Percentiles rank a stretch among this genome's conserved stretches.
Conservation (phyloP, 2,329 filamentous ascomycete genomes). For the Cephalotrichum gorgonifer region DNA sequence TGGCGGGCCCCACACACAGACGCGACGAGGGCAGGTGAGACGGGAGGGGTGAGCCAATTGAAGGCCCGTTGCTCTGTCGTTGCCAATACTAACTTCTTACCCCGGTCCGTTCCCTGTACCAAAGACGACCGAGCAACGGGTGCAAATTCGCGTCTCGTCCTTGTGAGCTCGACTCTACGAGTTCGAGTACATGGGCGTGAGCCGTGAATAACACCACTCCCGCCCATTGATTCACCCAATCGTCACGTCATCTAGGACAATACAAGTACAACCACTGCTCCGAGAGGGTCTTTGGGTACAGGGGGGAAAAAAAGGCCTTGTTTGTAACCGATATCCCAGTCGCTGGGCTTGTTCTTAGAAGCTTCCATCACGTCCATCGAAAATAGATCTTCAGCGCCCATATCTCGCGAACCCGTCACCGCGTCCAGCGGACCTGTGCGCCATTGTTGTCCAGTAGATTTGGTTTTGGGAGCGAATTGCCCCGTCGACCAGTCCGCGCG, state of each 20-base stretch:
- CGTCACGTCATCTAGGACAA: too few relatives aligned
- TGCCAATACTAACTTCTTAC: slow-evolving; percentile 39
- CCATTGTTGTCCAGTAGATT: neutral
- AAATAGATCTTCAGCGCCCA: too few relatives aligned
- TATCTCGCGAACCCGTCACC: too few relatives aligned
- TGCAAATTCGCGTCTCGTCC: slow-evolving; percentile 9
- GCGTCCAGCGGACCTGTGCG: neutral
- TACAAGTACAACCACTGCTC: too few relatives aligned
- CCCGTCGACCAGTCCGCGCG: neutral
- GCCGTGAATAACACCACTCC: too few relatives aligned
- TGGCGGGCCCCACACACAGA: neutral
- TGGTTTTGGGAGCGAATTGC: neutral
- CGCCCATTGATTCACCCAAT: too few relatives aligned
- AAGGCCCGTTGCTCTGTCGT: slow-evolving; percentile 42
- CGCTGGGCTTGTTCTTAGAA: too few relatives aligned
- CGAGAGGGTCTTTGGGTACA: too few relatives aligned
- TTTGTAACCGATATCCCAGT: too few relatives aligned
- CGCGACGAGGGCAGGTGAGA: slow-evolving; percentile 1
- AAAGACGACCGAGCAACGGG: slow-evolving; percentile 3
- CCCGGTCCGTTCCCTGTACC: neutral
- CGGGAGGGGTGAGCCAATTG: slow-evolving; percentile 28
- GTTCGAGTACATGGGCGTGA: too few relatives aligned
- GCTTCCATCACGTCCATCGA: too few relatives aligned
- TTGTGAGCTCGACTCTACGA: neutral
- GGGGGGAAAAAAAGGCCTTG: too few relatives aligned